phyloP scores from a whole-genome alignment of 305 asterid genomes.

The Fraxinus velutina region DNA sequence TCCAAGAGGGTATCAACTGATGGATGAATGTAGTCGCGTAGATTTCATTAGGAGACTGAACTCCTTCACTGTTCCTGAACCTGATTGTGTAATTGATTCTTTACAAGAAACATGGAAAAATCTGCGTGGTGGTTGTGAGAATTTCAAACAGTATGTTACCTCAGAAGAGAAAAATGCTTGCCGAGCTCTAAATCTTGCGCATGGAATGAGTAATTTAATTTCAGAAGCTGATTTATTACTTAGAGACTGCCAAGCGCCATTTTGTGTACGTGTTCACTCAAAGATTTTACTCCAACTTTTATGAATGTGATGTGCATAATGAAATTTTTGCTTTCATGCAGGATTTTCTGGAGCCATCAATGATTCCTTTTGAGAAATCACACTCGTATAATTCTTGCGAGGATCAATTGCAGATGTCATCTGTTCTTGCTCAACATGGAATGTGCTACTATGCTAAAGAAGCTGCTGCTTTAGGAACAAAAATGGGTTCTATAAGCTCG shows the following conservation, averaged over 20 bases:
- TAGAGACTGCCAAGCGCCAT: conserved; percentile 48
- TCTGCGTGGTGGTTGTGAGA: conserved; percentile 44
- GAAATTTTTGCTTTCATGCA: conserved; percentile 31
- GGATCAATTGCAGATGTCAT: conserved; percentile 68
- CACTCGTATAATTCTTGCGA: conserved; percentile 60
- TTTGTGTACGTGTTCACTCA: conserved; percentile 43
- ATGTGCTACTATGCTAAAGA: conserved; percentile 67
- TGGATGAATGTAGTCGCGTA: conserved; percentile 89
- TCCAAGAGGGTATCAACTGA: conserved; percentile 43
- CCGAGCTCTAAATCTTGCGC: conserved; percentile 39
- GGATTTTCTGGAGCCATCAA: conserved; percentile 52
- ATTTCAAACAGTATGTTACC: conserved; percentile 48
- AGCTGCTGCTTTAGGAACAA: conserved; percentile 45
- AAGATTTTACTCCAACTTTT: not conserved
- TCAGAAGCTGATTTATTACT: conserved; percentile 74
- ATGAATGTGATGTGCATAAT: conserved; percentile 17
- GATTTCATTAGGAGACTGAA: conserved; percentile 40
- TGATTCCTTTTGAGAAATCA: conserved; percentile 37
- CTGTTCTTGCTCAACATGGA: conserved; percentile 72
- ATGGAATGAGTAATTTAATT: conserved; percentile 59
- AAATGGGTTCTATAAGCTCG: conserved; percentile 31
- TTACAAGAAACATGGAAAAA: conserved; percentile 71
- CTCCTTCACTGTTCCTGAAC: conserved; percentile 27
- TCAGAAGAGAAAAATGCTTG: conserved; percentile 59
- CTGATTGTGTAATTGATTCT: conserved; percentile 33